Base-by-base conservation (phyloP, 2,329 filamentous ascomycete genomes). In the Phymatotrichopsis omnivora region DNA sequence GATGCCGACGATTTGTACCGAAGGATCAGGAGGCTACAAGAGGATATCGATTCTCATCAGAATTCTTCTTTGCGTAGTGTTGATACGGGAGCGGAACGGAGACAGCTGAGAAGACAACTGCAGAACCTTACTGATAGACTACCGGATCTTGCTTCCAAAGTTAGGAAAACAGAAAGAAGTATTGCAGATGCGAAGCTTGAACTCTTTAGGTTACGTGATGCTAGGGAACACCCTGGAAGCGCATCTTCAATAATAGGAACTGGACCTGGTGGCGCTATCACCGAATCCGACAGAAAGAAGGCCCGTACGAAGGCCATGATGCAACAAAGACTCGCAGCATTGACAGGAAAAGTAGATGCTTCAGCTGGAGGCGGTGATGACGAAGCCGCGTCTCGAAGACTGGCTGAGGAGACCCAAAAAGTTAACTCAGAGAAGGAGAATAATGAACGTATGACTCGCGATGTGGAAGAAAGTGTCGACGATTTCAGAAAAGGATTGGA, bases 251-350 rank as follows among this genome's bases (percentile, higher is more conserved):
- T 98, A 53, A 76, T 96, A 48, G 91, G 91, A 34, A 96, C 89
- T 51, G 91, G 91, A 7, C 89, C 87, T 47, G 89, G 89, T 32
- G 91, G 91, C 41, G 68, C 77, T 33, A 77, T 98, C 31, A 98
- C 91, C 0, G 91, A 98, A 65, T 82, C 85, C 3, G 91, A 98
- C 65, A 78, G 89, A 42, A 75, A 96, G 56, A 96, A 95, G 68
- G 91, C 91, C 27, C 78, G 87, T 56, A 89, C 91, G 24, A 93
- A 87, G 67, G 89, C 89, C 29, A 93, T 95, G 78, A 98, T 98
- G 91, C 89, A 96, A 67, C 87, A 94, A 60, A 82, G 91, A 49
- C 87, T 91, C 56, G 91, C 91, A 45, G 89, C 91, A 14, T 68
- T 98, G 53, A 85, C 86, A 17, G 91, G 91, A 46, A 85, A 81